These are phyloP conservation scores for Myriangium duriaei DNA, from an alignment of 2,329 filamentous ascomycete genomes.

Conservation along the genomic window DNA sequence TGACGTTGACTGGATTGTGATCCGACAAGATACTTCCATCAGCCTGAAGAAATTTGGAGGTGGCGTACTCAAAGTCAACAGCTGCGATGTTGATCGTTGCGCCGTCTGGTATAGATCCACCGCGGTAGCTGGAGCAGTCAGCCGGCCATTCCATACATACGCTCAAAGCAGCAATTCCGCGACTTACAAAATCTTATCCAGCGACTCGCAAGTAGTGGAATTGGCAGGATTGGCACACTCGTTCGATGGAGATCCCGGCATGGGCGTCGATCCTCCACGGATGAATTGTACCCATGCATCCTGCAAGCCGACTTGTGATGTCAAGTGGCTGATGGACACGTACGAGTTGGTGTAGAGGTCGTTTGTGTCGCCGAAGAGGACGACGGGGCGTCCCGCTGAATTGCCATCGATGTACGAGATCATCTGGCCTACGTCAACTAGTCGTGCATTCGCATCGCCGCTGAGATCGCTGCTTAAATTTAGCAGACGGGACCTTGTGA, in stretches of 20 bases:
- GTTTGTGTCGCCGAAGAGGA: conserved; percentile 55
- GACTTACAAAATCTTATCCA: conserved; percentile 53
- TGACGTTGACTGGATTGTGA: conserved; percentile 50
- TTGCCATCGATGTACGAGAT: conserved; percentile 43
- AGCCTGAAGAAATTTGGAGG: conserved; percentile 43
- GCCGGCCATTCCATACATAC: too few species aligned
- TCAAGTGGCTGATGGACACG: conserved; percentile 42
- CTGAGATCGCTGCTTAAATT: too few species aligned
- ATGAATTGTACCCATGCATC: conserved; percentile 50
- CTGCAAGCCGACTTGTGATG: conserved; percentile 39
- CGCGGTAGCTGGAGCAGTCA: conserved; percentile 6
- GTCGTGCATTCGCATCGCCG: too few species aligned
- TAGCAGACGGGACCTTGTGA: too few species aligned
- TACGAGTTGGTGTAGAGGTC: conserved; percentile 47
- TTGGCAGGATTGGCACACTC: conserved; percentile 48
- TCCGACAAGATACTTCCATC: conserved; percentile 48
- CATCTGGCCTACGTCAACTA: conserved; percentile 47
- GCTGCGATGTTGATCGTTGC: conserved; percentile 37
- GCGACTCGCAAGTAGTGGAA: conserved; percentile 46
- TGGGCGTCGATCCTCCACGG: conserved; percentile 2
- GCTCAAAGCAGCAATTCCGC: background rate
- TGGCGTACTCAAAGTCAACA: conserved; percentile 43
- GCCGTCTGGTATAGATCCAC: too few species aligned
- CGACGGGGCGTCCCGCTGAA: conserved; percentile 48
- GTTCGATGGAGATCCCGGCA: conserved; percentile 15